phyloP scores from a whole-genome alignment of 306 rosid species.

The Cyamopsis tetragonoloba region DNA sequence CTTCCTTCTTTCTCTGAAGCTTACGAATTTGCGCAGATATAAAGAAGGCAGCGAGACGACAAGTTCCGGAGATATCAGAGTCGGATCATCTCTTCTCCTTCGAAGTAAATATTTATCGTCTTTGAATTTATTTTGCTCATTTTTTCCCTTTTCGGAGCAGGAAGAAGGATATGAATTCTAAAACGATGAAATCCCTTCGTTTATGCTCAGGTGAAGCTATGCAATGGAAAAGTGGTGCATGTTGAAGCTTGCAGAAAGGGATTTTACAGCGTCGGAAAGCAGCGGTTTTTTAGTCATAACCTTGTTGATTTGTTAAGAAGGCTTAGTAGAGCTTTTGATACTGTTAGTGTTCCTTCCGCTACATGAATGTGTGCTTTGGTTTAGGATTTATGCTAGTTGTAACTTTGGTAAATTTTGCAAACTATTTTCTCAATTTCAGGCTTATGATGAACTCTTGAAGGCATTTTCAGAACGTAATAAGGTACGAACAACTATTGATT shows the following conservation, averaged over 20 bases:
- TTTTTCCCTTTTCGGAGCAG: background rate
- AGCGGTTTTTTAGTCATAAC: conserved; percentile 54
- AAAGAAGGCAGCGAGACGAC: conserved; percentile 45
- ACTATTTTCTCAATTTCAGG: conserved; percentile 42
- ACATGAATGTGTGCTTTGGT: background rate
- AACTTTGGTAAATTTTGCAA: background rate
- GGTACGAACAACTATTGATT: conserved; percentile 28
- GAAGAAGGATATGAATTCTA: background rate
- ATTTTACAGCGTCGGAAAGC: conserved; percentile 57
- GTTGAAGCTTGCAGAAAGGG: conserved; percentile 70
- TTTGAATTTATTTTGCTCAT: background rate
- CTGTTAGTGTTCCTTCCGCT: conserved; percentile 40
- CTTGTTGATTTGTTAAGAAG: conserved; percentile 66
- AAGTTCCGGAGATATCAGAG: conserved; percentile 48
- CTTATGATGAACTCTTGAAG: conserved; percentile 59
- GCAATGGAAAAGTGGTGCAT: conserved; percentile 67
- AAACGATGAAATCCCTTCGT: background rate
- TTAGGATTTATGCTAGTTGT: background rate
- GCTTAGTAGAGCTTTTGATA: conserved; percentile 71
- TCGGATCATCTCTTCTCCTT: conserved; percentile 62
- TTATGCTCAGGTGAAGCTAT: conserved; percentile 64
- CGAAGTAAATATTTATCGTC: conserved; percentile 29
- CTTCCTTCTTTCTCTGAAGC: background rate
- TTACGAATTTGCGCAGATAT: conserved; percentile 40
- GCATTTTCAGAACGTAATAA: conserved; percentile 69